Conservation (phyloP, 805 yeast genomes). For the Metschnikowia drakensbergensis region DNA sequence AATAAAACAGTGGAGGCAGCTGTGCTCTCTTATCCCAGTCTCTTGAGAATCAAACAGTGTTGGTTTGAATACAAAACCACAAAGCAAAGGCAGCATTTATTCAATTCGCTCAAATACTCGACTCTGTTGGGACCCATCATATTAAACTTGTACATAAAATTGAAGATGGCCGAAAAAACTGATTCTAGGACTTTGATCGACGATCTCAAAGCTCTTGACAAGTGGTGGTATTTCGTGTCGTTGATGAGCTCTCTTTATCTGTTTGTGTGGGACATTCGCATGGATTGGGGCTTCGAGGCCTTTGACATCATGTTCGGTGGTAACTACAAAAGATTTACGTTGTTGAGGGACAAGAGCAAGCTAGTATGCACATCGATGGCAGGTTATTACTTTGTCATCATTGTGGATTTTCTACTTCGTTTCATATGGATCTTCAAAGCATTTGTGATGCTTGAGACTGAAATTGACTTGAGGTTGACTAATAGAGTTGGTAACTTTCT, state of each 20-base stretch:
- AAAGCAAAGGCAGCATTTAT: conserved; percentile 51
- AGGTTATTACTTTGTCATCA: conserved; percentile 55
- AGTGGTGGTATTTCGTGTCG: conserved; percentile 43
- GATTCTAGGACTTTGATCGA: conserved; percentile 3
- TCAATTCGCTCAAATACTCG: conserved; percentile 72
- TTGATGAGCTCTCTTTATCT: conserved; percentile 71
- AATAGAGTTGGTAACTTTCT: conserved; percentile 21
- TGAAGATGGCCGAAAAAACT: conserved; percentile 11
- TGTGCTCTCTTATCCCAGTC: conserved; percentile 52
- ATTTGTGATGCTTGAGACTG: conserved; percentile 32
- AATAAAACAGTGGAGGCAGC: conserved; percentile 29
- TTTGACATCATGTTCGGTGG: conserved; percentile 32
- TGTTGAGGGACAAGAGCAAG: conserved; percentile 20
- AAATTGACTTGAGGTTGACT: conserved; percentile 14
- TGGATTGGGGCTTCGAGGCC: conserved; percentile 81
- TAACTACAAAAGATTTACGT: conserved; percentile 5
- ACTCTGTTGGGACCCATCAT: conserved; percentile 49
- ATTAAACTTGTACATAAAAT: conserved; percentile 23
- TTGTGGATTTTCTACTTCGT: conserved; percentile 61
- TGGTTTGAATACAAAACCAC: conserved; percentile 58
- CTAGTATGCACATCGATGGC: conserved; percentile 24
- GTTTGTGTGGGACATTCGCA: conserved; percentile 81
- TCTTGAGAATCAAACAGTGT: conserved; percentile 83
- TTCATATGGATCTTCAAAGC: conserved; percentile 72
- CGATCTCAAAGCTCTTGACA: conserved; percentile 23